Percentiles rank a stretch among this genome's conserved stretches.
Conservation (phyloP, 108 stramenopile genomes). For the Cyclotella baltica region DNA sequence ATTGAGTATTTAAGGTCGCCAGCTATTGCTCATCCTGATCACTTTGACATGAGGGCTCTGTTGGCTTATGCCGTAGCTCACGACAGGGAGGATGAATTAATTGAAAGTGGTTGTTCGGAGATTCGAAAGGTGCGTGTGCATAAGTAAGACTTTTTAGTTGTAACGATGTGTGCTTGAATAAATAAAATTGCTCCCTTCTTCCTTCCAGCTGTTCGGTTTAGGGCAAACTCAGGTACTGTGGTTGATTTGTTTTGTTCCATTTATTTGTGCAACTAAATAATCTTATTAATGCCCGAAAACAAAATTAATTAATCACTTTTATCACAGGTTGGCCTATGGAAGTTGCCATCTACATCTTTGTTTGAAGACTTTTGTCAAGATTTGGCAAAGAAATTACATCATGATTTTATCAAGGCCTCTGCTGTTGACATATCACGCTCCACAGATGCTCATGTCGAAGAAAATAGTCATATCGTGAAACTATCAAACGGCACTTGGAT, state of each 20-base stretch:
- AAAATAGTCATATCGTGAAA: neutral
- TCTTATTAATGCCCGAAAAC: no score
- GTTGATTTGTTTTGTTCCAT: no score
- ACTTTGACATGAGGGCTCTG: slow-evolving; percentile 63
- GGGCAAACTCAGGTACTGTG: slow-evolving; percentile 66
- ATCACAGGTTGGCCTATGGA: slow-evolving; percentile 78
- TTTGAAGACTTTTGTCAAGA: slow-evolving; percentile 76
- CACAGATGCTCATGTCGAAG: neutral
- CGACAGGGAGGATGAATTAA: slow-evolving; percentile 64
- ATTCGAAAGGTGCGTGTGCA: slow-evolving; percentile 22
- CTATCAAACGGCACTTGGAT: slow-evolving; percentile 21
- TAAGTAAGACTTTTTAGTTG: neutral
- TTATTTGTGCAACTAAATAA: no score
- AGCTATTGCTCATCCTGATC: slow-evolving; percentile 71
- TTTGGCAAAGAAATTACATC: slow-evolving; percentile 36
- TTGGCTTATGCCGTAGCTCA: slow-evolving; percentile 61
- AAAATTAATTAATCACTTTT: no score
- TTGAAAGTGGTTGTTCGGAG: slow-evolving; percentile 54
- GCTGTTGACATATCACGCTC: slow-evolving; percentile 38
- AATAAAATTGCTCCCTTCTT: no score
- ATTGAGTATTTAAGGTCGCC: slow-evolving; percentile 74
- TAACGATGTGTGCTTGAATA: no score
- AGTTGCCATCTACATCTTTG: slow-evolving; percentile 63
- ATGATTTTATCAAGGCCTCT: slow-evolving; percentile 48
- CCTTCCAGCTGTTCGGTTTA: slow-evolving; percentile 31